Percentiles rank a stretch among this genome's conserved stretches.
These are phyloP conservation scores for Scheffersomyces illinoinensis DNA, from an alignment of 1,139 yeast genomes.

Conservation along the genomic window DNA sequence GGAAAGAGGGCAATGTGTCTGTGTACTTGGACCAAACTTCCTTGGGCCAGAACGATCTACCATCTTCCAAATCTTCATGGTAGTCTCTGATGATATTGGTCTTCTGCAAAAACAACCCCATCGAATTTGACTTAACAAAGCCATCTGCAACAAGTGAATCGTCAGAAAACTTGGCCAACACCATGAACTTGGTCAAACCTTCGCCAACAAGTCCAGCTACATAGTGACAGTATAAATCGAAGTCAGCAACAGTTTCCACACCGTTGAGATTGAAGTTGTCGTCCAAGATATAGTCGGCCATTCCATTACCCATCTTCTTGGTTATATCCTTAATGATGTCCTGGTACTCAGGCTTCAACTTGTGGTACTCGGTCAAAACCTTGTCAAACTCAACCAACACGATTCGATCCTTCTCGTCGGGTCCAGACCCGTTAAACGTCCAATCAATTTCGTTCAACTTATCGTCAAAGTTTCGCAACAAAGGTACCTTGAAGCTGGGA, in stretches of 20 bases:
- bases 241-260: constrained; percentile 74
- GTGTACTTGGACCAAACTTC: constrained; percentile 90
- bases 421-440: constrained; percentile 76
- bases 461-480: constrained; percentile 67
- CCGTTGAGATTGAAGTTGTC: constrained; percentile 81
- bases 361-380: constrained; percentile 70
- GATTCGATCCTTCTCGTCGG: constrained; percentile 76
- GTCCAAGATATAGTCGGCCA: constrained; percentile 90
- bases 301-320: constrained; percentile 89
- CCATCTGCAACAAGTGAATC: constrained; percentile 49
- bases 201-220: constrained; percentile 99
- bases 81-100: constrained; percentile 95
- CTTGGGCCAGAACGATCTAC: constrained; percentile 94
- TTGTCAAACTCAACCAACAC: constrained; percentile 72
- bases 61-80: constrained; percentile 88
- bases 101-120: constrained; percentile 95
- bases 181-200: constrained; percentile 82
- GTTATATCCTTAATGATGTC: constrained; percentile 78
- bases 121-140: constrained; percentile 67
- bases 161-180: constrained; percentile 65
- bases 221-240: constrained; percentile 89
- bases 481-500: constrained; percentile 68
- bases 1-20: constrained; percentile 60
- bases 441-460: constrained; percentile 68
- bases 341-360: constrained; percentile 74